phyloP scores from a whole-genome alignment of 495 filamentous ascomycete genomes.

The Penicillium simplicissimum region DNA sequence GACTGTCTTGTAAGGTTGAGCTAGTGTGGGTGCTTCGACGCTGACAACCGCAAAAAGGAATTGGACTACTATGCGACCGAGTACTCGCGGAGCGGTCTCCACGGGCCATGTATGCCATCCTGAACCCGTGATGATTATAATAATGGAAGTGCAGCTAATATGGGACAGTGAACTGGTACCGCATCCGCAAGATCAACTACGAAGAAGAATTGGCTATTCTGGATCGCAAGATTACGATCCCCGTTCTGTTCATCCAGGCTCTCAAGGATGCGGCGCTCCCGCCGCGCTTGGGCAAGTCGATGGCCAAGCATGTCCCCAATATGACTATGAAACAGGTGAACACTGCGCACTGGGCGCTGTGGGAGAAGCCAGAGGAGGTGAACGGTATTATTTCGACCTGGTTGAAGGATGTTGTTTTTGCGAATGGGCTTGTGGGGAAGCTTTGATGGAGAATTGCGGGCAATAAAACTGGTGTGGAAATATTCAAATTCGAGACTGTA shows the following conservation, averaged over 20 bases:
- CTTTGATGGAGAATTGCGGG: slow-evolving; percentile 16
- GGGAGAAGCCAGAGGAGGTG: slow-evolving; percentile 61
- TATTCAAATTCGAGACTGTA: not conserved
- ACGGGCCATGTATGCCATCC: slow-evolving; percentile 63
- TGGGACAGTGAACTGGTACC: slow-evolving; percentile 75
- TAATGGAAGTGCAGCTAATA: not conserved
- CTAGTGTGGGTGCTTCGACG: not conserved
- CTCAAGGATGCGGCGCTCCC: slow-evolving; percentile 67
- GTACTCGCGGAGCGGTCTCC: slow-evolving; percentile 69
- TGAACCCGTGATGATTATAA: not conserved
- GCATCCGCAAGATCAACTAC: slow-evolving; percentile 67
- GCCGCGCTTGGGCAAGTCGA: slow-evolving; percentile 62
- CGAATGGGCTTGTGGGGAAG: slow-evolving; percentile 19
- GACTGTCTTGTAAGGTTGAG: slow-evolving; percentile 6
- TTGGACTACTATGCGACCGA: slow-evolving; percentile 74
- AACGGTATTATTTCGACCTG: slow-evolving; percentile 50
- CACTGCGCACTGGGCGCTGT: slow-evolving; percentile 69
- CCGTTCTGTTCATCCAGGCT: slow-evolving; percentile 73
- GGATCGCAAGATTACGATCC: slow-evolving; percentile 57
- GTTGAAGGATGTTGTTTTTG: slow-evolving; percentile 45
- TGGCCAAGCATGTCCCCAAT: slow-evolving; percentile 64
- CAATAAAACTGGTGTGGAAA: too few relatives aligned
- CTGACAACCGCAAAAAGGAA: slow-evolving; percentile 46
- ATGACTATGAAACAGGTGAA: slow-evolving; percentile 60
- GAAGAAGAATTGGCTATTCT: slow-evolving; percentile 67